Base-by-base conservation (phyloP, 768 basidiomycete genomes). In the Leccinum truebloodii region DNA sequence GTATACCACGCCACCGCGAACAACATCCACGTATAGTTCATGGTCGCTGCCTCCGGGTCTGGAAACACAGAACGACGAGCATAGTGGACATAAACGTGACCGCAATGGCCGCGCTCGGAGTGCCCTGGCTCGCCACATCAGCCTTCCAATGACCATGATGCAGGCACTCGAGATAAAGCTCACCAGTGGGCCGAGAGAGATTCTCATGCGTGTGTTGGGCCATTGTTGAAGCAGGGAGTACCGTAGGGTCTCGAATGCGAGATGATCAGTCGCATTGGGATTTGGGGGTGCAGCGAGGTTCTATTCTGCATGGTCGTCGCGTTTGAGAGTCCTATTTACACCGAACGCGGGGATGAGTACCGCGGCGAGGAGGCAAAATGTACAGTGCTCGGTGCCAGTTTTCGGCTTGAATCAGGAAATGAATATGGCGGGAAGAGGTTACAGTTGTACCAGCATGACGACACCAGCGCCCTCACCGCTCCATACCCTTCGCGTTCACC, bases 401-500 rank as follows among this genome's bases (percentile, higher is more conserved):
- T 32, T 32, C 32, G 32, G 3, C 32, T 32, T 10, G n/a, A n/a
- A n/a, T n/a, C 32, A 32, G 2, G 30, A 32, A 32, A 32, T 9
- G 30, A 32, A 32, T 0, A 10, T 10, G 32, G 30, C 3, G 30
- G 30, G 30, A 32, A 32, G 32, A 32, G 30, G 30, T 10, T 32
- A 32, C 32, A 30, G 30, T 30, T 30, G 28, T 1, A 10, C 10
- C 32, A 32, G 10, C 30, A 52, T 63, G 56, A 18, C 59, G 13
- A 22, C 51, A 52, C 62, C 67, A 37, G 74, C 84, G 22, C 82
- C 87, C 13, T 73, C 83, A 6, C 95, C 95, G 0, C 77, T 83
- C 4, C 91, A 94, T 65, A 77, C 92, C 20, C 77, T 97, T 28
- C 87, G 95, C 12, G 77, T 82, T 3, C 95, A 98, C 69, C 76